Evolutionary conservation across 1,139 yeast species (phyloP).

Genomic region (Kazachstania sp.): DNA sequence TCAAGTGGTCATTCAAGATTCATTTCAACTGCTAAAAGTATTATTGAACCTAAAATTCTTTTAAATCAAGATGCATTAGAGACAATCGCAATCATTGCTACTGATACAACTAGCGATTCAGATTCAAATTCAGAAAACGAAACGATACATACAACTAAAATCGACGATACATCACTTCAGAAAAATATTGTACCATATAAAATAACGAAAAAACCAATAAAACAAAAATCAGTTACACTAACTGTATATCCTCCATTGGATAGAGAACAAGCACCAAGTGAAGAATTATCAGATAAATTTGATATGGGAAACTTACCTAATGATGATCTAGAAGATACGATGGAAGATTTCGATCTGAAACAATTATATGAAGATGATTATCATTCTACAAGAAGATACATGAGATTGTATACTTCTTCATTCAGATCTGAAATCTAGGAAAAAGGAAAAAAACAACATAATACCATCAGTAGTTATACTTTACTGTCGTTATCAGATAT

Average conservation of each 20-base stretch:
- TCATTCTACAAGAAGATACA: not conserved
- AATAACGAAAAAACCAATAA: not conserved
- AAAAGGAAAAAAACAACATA: not conserved
- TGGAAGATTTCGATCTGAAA: not conserved
- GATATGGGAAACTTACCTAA: not conserved
- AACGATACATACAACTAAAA: not conserved
- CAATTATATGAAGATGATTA: slow-evolving; percentile 3
- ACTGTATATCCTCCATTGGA: not conserved
- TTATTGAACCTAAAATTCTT: slow-evolving; percentile 28
- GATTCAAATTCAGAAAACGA: not conserved
- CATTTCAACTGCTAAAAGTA: slow-evolving; percentile 29
- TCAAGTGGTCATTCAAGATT: slow-evolving; percentile 31
- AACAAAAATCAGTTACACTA: not conserved
- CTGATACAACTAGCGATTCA: not conserved
- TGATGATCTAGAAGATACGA: not conserved
- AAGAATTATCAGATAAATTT: not conserved
- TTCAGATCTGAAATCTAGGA: not conserved
- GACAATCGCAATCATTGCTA: slow-evolving; percentile 29
- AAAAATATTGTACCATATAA: too few species aligned
- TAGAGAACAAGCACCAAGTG: not conserved
- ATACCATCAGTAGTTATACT: too few species aligned
- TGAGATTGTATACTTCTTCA: slow-evolving; percentile 1
- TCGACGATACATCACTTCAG: not conserved
- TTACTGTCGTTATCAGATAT: too few species aligned
- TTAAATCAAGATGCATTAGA: slow-evolving; percentile 29